phyloP scores from a whole-genome alignment of 2,329 filamentous ascomycete species.

The Xenosphaeropsis pyriputrescens region DNA sequence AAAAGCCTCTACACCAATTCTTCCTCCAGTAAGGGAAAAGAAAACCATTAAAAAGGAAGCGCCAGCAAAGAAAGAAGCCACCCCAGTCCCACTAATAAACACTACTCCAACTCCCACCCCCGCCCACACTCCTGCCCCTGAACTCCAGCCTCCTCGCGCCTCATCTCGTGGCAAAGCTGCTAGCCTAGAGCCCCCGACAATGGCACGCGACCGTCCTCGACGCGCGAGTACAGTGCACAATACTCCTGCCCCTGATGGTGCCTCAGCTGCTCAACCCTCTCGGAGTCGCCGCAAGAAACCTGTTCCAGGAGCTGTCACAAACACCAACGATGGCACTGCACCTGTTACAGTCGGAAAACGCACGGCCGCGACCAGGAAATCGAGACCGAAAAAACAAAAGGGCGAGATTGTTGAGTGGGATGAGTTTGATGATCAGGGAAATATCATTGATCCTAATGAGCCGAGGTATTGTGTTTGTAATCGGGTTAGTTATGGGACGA shows the following conservation, averaged over 20 bases:
- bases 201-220: slow-evolving; percentile 15
- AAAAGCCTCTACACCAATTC: slow-evolving; percentile 19
- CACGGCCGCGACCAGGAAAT: slow-evolving; percentile 52
- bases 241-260: slow-evolving; percentile 23
- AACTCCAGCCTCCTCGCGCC: slow-evolving; percentile 7
- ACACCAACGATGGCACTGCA: slow-evolving; percentile 25
- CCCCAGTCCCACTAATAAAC: neutral
- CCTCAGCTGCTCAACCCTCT: slow-evolving; percentile 22
- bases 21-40: slow-evolving; percentile 14
- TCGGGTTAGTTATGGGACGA: slow-evolving; percentile 65
- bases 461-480: slow-evolving; percentile 67
- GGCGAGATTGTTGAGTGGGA: slow-evolving; percentile 30
- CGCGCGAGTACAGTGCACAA: slow-evolving; percentile 23
- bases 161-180: slow-evolving; percentile 16
- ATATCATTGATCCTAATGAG: slow-evolving; percentile 61
- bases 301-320: slow-evolving; percentile 54
- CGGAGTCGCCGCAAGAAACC: slow-evolving; percentile 50
- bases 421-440: slow-evolving; percentile 53
- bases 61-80: slow-evolving; percentile 8
- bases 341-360: slow-evolving; percentile 56
- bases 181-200: slow-evolving; percentile 12
- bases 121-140: slow-evolving; percentile 7
- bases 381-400: slow-evolving; percentile 29
- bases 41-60: slow-evolving; percentile 8
- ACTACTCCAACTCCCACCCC: slow-evolving; percentile 4